A percentile compares a stretch with the other conserved stretches of the same genome.
Conservation (phyloP, 495 filamentous ascomycete species). For the Penicillium waksmanii region DNA sequence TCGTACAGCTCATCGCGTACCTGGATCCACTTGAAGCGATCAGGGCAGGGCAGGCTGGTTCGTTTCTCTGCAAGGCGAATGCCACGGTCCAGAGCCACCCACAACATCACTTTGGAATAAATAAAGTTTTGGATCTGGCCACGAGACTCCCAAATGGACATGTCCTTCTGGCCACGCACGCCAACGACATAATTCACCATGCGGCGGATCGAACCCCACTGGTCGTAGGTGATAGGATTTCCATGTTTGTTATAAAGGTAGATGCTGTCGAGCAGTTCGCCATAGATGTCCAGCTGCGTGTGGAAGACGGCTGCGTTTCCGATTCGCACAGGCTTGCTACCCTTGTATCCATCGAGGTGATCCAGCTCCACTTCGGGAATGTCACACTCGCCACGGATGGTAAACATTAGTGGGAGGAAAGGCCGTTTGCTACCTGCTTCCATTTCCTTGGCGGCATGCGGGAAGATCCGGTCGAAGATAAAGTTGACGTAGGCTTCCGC, state of each 20-base stretch:
- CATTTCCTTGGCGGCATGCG: constrained; percentile 37
- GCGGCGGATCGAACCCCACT: constrained; percentile 64
- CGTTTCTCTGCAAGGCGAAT: constrained; percentile 71
- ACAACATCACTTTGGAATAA: constrained; percentile 76
- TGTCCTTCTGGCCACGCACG: constrained; percentile 61
- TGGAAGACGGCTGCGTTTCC: constrained; percentile 76
- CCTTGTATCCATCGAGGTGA: constrained; percentile 70
- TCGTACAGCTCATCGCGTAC: constrained; percentile 68
- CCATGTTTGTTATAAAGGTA: constrained; percentile 80
- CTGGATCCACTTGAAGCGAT: constrained; percentile 62
- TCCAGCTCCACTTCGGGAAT: constrained; percentile 67
- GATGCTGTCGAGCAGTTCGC: constrained; percentile 74
- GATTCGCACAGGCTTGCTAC: constrained; percentile 70
- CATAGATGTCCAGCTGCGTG: constrained; percentile 75
- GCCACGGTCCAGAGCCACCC: constrained; percentile 75
- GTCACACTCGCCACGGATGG: constrained; percentile 70
- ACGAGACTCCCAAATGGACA: constrained; percentile 80
- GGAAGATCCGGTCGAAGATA: constrained; percentile 67
- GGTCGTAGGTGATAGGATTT: constrained; percentile 73
- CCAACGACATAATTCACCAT: constrained; percentile 57
- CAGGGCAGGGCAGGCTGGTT: constrained; percentile 66
- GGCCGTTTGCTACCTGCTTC: constrained; percentile 44
- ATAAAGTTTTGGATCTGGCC: constrained; percentile 73
- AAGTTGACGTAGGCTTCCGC: constrained; percentile 76
- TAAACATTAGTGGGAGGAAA: constrained; percentile 77